Evolutionary conservation across 2,329 filamentous ascomycete species (phyloP).

Genomic region (Zymoseptoria pseudotritici): DNA sequence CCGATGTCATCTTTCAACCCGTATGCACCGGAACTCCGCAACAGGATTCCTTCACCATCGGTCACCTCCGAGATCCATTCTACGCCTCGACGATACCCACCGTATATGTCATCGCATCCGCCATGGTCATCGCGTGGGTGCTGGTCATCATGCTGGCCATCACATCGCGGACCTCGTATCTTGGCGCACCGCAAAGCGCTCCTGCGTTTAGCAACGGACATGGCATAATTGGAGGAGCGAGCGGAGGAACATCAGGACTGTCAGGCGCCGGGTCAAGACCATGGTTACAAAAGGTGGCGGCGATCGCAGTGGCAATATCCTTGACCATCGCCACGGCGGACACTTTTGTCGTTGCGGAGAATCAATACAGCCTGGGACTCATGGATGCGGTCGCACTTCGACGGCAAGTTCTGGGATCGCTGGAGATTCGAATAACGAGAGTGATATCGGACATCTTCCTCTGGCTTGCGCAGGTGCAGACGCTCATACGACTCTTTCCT

Average conservation of each 20-base stretch:
- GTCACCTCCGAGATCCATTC: slow-evolving; percentile 76
- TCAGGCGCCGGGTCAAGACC: slow-evolving; percentile 85
- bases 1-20: slow-evolving; percentile 54
- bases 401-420: slow-evolving; percentile 69
- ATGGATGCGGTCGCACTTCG: slow-evolving; percentile 74
- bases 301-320: slow-evolving; percentile 63
- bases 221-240: slow-evolving; percentile 77
- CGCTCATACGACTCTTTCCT: slow-evolving; percentile 87
- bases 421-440: slow-evolving; percentile 81
- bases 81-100: slow-evolving; percentile 90
- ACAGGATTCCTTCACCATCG: slow-evolving; percentile 44
- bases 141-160: slow-evolving; percentile 91
- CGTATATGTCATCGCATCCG: slow-evolving; percentile 84
- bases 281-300: slow-evolving; percentile 73
- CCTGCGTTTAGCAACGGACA: slow-evolving; percentile 52
- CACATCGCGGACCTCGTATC: slow-evolving; percentile 86
- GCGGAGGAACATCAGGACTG: slow-evolving; percentile 53
- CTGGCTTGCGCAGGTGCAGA: slow-evolving; percentile 96
- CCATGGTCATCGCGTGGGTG: slow-evolving; percentile 84
- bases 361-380: slow-evolving; percentile 70
- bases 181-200: slow-evolving; percentile 59
- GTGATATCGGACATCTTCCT: slow-evolving; percentile 94
- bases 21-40: slow-evolving; percentile 43
- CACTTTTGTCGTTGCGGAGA: slow-evolving; percentile 75
- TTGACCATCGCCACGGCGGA: slow-evolving; percentile 89